Percentiles rank a stretch among this genome's conserved stretches.
phyloP scores from a whole-genome alignment of 306 rosid species.

The Biancaea sappan region DNA sequence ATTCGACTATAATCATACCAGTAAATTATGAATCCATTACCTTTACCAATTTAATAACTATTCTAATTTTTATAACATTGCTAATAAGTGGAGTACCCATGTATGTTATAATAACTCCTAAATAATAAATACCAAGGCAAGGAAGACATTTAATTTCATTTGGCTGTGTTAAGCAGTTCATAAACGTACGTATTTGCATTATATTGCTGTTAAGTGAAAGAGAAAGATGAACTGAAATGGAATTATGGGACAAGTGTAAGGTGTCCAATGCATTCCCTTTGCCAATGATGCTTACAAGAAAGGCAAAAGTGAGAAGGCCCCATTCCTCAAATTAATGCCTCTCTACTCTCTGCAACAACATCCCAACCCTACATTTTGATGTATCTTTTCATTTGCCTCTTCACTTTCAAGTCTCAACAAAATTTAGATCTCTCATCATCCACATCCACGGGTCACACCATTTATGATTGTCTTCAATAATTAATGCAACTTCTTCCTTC shows the following conservation, averaged over 20 bases:
- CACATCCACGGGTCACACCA: constrained; percentile 29
- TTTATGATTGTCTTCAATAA: constrained; percentile 38
- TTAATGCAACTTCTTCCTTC: constrained; percentile 10
- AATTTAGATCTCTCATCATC: constrained; percentile 35
- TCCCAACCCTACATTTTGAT: too few species aligned
- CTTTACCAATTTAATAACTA: too few species aligned
- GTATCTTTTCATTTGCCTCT: neutral
- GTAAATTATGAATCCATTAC: too few species aligned
- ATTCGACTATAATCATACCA: too few species aligned
- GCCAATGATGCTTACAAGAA: constrained; percentile 28
- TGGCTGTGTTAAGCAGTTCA: constrained; percentile 11
- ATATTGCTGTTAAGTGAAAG: neutral
- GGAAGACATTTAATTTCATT: neutral
- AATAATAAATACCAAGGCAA: neutral
- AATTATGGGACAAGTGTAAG: constrained; percentile 15
- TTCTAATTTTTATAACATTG: too few species aligned
- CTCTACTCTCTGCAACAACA: too few species aligned
- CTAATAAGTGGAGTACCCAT: too few species aligned
- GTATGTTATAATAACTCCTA: too few species aligned
- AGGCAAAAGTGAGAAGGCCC: constrained; percentile 33
- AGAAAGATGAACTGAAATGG: constrained; percentile 9
- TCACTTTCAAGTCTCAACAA: neutral
- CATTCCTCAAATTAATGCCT: constrained; percentile 10
- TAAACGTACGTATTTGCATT: neutral
- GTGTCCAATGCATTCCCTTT: too few species aligned